Evolutionary conservation across 148 eudicot species (phyloP).

Genomic region (Polygonum maritimum): DNA sequence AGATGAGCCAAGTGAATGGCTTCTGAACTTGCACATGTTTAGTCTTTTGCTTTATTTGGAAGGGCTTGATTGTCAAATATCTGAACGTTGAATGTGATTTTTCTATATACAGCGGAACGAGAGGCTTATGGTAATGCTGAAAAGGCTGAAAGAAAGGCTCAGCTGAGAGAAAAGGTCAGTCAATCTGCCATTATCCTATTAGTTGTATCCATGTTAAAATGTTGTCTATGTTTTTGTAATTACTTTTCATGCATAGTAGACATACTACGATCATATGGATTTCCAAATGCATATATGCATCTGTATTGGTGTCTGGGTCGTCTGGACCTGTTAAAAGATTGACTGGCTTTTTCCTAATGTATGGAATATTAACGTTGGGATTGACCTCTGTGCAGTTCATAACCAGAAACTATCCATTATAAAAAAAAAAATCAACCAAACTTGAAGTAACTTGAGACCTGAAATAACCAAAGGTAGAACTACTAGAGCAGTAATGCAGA

Average conservation of each 20-base stretch:
- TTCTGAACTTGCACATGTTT: not conserved
- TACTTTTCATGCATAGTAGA: not conserved
- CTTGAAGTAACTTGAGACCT: not conserved
- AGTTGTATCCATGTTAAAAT: not conserved
- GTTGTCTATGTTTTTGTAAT: not conserved
- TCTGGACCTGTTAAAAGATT: not conserved
- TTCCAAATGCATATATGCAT: not conserved
- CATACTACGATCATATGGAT: not conserved
- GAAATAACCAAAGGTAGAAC: not conserved
- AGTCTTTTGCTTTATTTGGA: not conserved
- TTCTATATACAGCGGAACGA: slow-evolving; percentile 46
- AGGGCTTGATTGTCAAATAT: not conserved
- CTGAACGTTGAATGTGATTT: not conserved
- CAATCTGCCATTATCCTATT: not conserved
- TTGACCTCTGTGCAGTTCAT: not conserved
- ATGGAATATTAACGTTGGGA: not conserved
- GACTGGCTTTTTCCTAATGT: not conserved
- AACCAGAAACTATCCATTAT: not conserved
- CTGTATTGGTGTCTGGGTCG: not conserved
- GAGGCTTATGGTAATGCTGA: slow-evolving; percentile 75
- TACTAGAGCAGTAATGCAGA: not conserved
- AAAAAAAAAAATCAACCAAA: not conserved
- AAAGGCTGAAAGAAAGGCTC: slow-evolving; percentile 76
- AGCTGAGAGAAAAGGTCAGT: slow-evolving; percentile 67
- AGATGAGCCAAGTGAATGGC: not conserved